These are phyloP conservation scores for Hypoxylon sp. DNA, from an alignment of 2,329 filamentous ascomycete genomes.

Conservation along the genomic window DNA sequence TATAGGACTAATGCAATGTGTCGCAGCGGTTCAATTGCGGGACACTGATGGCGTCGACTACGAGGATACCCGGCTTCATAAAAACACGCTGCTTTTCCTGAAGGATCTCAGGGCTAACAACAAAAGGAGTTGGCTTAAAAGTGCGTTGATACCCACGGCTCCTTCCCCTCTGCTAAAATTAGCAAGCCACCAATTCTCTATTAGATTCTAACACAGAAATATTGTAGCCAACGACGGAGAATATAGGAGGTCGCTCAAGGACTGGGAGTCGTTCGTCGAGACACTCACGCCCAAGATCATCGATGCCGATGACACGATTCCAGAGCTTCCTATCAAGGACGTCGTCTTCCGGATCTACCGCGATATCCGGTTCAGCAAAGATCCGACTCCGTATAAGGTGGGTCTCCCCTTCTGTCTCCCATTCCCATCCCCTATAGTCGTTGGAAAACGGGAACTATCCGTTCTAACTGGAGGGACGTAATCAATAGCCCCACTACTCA, in stretches of 20 bases:
- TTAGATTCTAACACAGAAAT: constrained; percentile 26
- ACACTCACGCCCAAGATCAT: constrained; percentile 78
- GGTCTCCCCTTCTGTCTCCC: constrained; percentile 43
- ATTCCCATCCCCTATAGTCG: constrained; percentile 36
- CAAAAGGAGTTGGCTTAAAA: constrained; percentile 71
- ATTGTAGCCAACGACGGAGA: constrained; percentile 80
- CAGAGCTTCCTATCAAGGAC: constrained; percentile 88
- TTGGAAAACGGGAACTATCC: background rate
- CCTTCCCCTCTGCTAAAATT: constrained; percentile 17
- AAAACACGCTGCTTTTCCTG: constrained; percentile 72
- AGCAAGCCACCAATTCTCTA: constrained; percentile 1
- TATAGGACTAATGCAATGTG: constrained; percentile 16
- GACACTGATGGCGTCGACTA: constrained; percentile 64
- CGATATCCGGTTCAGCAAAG: constrained; percentile 86
- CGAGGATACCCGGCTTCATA: constrained; percentile 67
- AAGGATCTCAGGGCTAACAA: constrained; percentile 73
- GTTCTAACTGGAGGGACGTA: constrained; percentile 6
- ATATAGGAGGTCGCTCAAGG: constrained; percentile 82
- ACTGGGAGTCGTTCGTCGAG: constrained; percentile 86
- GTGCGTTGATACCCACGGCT: constrained; percentile 55
- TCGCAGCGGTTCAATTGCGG: constrained; percentile 58
- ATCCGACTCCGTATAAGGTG: constrained; percentile 91
- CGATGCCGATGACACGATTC: constrained; percentile 83
- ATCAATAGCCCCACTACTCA: constrained; percentile 79
- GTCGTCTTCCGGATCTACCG: constrained; percentile 90